These are phyloP conservation scores for Didymella keratinophila DNA, from an alignment of 2,329 filamentous ascomycete genomes.

Conservation along the genomic window DNA sequence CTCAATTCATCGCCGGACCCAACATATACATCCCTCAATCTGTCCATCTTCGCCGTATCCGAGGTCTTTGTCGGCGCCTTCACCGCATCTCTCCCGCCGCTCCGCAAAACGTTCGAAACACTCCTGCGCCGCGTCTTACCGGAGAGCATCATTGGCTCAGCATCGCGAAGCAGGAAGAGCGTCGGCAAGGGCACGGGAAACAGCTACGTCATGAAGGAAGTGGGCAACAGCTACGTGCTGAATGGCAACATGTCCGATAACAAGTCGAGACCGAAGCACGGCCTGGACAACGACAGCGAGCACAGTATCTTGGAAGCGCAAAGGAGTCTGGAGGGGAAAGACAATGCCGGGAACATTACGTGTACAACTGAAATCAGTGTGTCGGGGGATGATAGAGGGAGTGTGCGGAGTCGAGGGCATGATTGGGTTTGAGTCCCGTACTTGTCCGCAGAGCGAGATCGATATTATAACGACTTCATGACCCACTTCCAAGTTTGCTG, in stretches of 20 bases:
- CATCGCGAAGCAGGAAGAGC: conserved; percentile 13
- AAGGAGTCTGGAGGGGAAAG: conserved; percentile 8
- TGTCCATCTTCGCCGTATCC: conserved; percentile 34
- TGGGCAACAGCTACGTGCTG: conserved; percentile 21
- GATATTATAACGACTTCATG: not conserved
- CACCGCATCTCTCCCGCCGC: conserved; percentile 37
- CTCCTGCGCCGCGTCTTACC: conserved; percentile 30
- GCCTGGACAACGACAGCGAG: conserved; percentile 18
- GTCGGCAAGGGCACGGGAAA: conserved; percentile 21
- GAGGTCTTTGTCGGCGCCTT: conserved; percentile 41
- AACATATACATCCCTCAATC: conserved; percentile 34
- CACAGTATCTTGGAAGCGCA: conserved; percentile 9
- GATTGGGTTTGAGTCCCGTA: conserved; percentile 5
- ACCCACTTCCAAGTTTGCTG: not conserved
- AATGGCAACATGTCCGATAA: conserved; percentile 1
- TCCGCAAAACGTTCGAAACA: conserved; percentile 39
- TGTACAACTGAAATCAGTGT: conserved; percentile 17
- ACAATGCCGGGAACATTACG: conserved; percentile 4
- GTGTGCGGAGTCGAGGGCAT: conserved; percentile 8
- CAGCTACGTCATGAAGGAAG: conserved; percentile 28
- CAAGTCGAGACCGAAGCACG: conserved; percentile 11
- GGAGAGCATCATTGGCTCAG: conserved; percentile 25
- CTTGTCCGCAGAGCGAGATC: not conserved
- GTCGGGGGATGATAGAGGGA: conserved; percentile 7
- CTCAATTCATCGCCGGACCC: conserved; percentile 32